Conservation (phyloP, 768 basidiomycete species). For the Lentinula lateritia region DNA sequence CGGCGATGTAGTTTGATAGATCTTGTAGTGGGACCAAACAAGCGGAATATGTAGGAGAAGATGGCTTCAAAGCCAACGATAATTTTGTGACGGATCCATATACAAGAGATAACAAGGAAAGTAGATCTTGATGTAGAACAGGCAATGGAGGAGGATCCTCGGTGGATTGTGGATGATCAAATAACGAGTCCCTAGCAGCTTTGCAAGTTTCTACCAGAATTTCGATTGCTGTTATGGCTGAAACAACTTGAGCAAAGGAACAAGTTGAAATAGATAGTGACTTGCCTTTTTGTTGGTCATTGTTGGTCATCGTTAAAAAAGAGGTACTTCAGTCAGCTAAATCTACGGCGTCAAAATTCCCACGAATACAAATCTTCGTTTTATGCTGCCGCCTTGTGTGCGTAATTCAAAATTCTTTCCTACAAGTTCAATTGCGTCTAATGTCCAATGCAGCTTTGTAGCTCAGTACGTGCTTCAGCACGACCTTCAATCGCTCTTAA, state of each 20-base stretch:
- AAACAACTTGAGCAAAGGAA: neutral
- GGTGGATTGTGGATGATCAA: slow-evolving; percentile 6
- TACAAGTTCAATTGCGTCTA: neutral
- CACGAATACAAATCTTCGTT: neutral
- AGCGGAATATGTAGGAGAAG: slow-evolving; percentile 46
- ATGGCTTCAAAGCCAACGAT: slow-evolving; percentile 56
- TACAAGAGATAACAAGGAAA: slow-evolving; percentile 54
- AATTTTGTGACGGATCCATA: slow-evolving; percentile 54
- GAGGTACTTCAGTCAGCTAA: neutral
- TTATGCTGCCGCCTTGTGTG: neutral
- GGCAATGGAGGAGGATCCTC: slow-evolving; percentile 23
- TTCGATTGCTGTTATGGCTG: slow-evolving; percentile 27
- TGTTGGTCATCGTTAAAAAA: neutral
- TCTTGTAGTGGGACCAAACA: slow-evolving; percentile 49
- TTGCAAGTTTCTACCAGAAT: slow-evolving; percentile 32
- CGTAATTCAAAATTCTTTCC: neutral
- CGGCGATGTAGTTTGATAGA: slow-evolving; percentile 40
- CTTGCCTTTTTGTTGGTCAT: slow-evolving; percentile 37
- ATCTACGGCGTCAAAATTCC: neutral
- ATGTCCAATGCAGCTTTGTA: slow-evolving; percentile 18
- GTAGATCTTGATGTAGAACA: slow-evolving; percentile 48
- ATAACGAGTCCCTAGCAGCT: slow-evolving; percentile 26
- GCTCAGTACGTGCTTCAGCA: slow-evolving; percentile 30
- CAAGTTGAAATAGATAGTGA: neutral
- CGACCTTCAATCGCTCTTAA: neutral